A percentile compares a stretch with the other conserved stretches of the same genome.
phyloP scores from a whole-genome alignment of 2,329 filamentous ascomycete genomes.

The Ophiostoma piceae region DNA sequence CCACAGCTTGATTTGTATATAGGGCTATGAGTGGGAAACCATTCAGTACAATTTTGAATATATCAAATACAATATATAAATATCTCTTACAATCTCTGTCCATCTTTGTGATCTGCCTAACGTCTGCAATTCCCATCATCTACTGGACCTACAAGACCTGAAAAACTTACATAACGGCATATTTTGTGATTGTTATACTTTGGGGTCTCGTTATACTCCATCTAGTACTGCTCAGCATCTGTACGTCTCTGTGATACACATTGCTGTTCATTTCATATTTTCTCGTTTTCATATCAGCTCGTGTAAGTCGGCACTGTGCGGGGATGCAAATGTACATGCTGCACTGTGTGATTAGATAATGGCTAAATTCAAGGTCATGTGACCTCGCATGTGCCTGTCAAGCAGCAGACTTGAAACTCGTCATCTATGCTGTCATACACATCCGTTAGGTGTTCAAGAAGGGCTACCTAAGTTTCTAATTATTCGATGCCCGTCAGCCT shows the following conservation, averaged over 20 bases:
- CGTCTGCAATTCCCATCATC: no score
- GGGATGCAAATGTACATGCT: neutral
- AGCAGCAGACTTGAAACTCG: neutral
- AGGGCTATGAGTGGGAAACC: neutral
- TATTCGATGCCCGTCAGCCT: neutral
- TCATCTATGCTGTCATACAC: neutral
- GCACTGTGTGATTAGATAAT: neutral
- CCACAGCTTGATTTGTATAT: conserved; percentile 2
- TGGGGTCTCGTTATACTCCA: no score
- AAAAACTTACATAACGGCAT: neutral
- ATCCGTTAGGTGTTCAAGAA: neutral
- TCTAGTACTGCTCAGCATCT: no score
- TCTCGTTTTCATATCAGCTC: neutral
- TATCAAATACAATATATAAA: neutral
- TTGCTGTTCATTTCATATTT: neutral
- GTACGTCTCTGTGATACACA: no score
- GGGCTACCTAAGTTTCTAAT: no score
- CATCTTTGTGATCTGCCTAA: neutral
- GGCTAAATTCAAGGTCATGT: neutral
- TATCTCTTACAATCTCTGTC: neutral
- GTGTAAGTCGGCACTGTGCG: conserved; percentile 3
- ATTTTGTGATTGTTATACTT: no score
- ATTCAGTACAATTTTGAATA: neutral
- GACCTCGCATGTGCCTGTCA: neutral
- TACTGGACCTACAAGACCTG: no score